Conservation (phyloP, 1,284 basidiomycete genomes). For the Ceratobasidium sp. region DNA sequence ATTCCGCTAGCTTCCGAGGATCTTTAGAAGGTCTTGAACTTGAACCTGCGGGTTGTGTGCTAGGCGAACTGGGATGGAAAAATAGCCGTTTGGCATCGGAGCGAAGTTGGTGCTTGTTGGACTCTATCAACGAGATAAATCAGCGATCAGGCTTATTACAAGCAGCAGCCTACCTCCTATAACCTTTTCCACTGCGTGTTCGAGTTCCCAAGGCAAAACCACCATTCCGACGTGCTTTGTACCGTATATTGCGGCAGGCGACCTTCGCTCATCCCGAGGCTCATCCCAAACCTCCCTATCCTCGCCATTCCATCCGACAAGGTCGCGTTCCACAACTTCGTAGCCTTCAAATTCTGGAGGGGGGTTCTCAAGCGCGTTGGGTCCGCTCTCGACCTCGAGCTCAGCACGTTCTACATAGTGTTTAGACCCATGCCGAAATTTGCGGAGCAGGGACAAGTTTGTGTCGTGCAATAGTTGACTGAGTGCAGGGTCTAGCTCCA, state of each 20-base stretch:
- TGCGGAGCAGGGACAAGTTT: conserved; percentile 42
- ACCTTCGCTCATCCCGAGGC: conserved; percentile 63
- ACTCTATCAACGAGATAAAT: conserved; percentile 55
- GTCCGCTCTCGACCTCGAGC: conserved; percentile 26
- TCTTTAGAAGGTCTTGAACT: conserved; percentile 38
- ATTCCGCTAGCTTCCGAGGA: conserved; percentile 11
- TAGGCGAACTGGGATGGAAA: conserved; percentile 50
- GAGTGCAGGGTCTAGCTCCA: conserved; percentile 45
- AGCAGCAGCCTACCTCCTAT: conserved; percentile 53
- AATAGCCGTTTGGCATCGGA: conserved; percentile 76
- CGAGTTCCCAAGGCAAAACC: conserved; percentile 70
- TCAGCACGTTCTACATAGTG: conserved; percentile 28
- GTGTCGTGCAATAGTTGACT: conserved; percentile 43
- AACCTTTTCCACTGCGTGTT: conserved; percentile 49
- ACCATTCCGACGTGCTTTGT: conserved; percentile 73
- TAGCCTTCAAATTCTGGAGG: conserved; percentile 42
- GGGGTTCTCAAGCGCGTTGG: conserved; percentile 19
- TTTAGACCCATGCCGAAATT: conserved; percentile 40
- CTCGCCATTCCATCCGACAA: neutral
- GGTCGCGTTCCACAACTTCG: conserved; percentile 18
- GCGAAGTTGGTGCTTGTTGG: conserved; percentile 67
- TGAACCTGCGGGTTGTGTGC: conserved; percentile 23
- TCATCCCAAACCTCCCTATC: conserved; percentile 51
- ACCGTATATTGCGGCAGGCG: conserved; percentile 81
- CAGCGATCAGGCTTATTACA: conserved; percentile 57